Evolutionary conservation across 192 early-diverging fungal genomes (phyloP).

Genomic region (Radiomyces spectabilis): DNA sequence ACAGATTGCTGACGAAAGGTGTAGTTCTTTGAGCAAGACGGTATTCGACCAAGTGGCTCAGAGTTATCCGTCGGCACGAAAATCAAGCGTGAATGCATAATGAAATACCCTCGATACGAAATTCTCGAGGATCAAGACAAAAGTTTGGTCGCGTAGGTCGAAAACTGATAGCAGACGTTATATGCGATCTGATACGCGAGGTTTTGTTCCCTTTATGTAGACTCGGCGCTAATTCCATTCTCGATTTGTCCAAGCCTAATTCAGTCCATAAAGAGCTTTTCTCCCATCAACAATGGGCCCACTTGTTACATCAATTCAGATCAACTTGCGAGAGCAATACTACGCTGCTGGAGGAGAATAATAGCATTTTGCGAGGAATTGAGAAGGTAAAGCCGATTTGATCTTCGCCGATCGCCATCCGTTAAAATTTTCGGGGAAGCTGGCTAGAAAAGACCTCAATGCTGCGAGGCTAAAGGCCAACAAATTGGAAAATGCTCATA

Average conservation of each 20-base stretch:
- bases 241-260: background rate
- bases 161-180: background rate
- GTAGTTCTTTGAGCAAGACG: slow-evolving; percentile 4
- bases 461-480: background rate
- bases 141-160: background rate
- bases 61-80: background rate
- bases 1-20: too few relatives aligned
- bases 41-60: background rate
- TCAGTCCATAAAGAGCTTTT: background rate
- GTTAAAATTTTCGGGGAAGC: background rate
- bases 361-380: background rate
- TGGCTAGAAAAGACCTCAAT: background rate
- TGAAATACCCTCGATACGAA: background rate
- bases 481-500: background rate
- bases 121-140: background rate
- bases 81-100: background rate
- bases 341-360: background rate
- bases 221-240: background rate
- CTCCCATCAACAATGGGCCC: background rate
- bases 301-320: background rate
- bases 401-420: background rate
- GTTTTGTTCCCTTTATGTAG: too few relatives aligned
- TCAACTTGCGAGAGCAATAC: background rate
- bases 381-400: slow-evolving; percentile 1
- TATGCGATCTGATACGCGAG: background rate